Evolutionary conservation across 2,329 filamentous ascomycete genomes (phyloP).

Genomic region (Aspergillus sojae): DNA sequence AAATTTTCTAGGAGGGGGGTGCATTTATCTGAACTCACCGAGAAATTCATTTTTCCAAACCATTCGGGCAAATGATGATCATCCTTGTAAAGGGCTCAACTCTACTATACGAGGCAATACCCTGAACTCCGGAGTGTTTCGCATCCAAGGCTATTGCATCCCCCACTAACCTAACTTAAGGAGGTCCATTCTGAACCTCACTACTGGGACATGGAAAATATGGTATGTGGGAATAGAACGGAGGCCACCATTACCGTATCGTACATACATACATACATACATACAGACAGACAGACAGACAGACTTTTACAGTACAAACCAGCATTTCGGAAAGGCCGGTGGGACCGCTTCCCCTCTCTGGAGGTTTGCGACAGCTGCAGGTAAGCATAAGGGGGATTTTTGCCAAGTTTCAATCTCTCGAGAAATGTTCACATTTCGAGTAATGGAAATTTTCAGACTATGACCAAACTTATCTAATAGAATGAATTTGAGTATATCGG

Average conservation of each 20-base stretch:
- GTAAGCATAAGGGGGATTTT: constrained; percentile 1
- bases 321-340: constrained; percentile 21
- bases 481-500: background rate
- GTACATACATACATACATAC: constrained; percentile 1
- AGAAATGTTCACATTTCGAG: background rate
- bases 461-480: background rate
- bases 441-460: background rate
- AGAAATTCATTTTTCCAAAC: background rate
- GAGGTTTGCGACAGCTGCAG: constrained; percentile 20
- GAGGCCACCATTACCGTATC: background rate
- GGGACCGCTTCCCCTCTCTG: constrained; percentile 16
- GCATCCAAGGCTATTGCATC: background rate
- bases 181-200: background rate
- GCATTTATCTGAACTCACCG: constrained; percentile 4
- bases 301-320: constrained; percentile 3
- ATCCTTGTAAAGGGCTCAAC: constrained; percentile 1
- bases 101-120: constrained; percentile 1
- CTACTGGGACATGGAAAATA: background rate
- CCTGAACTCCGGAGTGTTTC: background rate
- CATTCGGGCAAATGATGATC: background rate
- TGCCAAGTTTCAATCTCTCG: background rate
- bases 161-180: background rate
- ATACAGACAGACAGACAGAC: background rate
- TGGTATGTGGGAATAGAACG: background rate
- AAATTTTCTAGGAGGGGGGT: constrained; percentile 9